These are phyloP conservation scores for Cynanchum wilfordii DNA, from an alignment of 257 asterid genomes.

Conservation along the genomic window DNA sequence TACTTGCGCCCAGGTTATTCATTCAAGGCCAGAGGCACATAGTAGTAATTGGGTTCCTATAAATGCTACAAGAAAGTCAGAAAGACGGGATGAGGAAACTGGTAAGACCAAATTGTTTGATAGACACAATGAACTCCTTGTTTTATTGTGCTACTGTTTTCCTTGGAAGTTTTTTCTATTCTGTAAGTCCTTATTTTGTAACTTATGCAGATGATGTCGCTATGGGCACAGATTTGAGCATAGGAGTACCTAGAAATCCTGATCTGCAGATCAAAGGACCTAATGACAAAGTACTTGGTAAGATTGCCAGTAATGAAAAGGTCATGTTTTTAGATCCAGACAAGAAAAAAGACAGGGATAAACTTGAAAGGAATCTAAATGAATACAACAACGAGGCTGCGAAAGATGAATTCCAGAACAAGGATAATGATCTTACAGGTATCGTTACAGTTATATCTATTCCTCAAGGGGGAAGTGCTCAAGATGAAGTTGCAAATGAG, in stretches of 20 bases:
- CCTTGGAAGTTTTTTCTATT: not conserved
- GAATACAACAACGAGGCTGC: conserved; percentile 22
- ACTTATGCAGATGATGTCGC: conserved; percentile 19
- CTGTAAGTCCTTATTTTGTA: not conserved
- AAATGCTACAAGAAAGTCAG: conserved; percentile 21
- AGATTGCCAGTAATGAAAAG: conserved; percentile 17
- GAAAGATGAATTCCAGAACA: conserved; percentile 20
- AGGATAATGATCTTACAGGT: conserved; percentile 24
- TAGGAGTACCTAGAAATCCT: conserved; percentile 23
- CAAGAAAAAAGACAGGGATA: conserved; percentile 20
- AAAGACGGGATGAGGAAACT: conserved; percentile 20
- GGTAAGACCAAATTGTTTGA: conserved; percentile 22
- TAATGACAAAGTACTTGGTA: conserved; percentile 11
- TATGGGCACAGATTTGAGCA: conserved; percentile 34
- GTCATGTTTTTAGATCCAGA: conserved; percentile 9
- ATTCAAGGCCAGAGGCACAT: conserved; percentile 31
- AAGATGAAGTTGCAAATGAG: conserved; percentile 23
- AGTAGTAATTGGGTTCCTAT: conserved; percentile 30
- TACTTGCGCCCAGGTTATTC: conserved; percentile 41
- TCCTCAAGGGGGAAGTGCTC: conserved; percentile 21
- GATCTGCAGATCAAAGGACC: conserved; percentile 25
- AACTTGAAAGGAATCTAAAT: conserved; percentile 17
- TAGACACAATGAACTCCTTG: not conserved
- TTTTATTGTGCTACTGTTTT: not conserved
- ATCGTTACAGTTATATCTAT: conserved; percentile 13